Evolutionary conservation across 2,329 filamentous ascomycete species (phyloP).

Genomic region (Phyllosticta citriasiana): DNA sequence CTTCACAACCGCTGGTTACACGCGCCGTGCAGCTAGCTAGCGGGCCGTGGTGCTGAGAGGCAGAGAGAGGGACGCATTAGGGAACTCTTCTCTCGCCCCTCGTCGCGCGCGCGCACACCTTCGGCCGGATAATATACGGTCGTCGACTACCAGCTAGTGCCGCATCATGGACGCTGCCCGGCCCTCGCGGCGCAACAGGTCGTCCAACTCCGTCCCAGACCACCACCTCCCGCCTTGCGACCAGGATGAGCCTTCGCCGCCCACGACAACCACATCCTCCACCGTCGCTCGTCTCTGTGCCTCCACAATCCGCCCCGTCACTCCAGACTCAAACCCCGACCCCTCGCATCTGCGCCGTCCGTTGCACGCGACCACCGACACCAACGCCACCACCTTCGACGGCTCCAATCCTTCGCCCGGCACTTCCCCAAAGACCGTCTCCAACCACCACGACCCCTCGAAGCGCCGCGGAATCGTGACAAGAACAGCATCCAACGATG

Average conservation of each 20-base stretch:
- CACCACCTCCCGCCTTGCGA: conserved; percentile 2
- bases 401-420: conserved; percentile 4
- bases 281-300: conserved; percentile 15
- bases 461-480: conserved; percentile 15
- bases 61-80: neutral
- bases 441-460: conserved; percentile 1
- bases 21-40: conserved; percentile 3
- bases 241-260: conserved; percentile 1
- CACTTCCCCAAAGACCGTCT: conserved; percentile 7
- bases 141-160: neutral
- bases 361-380: conserved; percentile 19
- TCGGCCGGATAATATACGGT: neutral
- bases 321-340: conserved; percentile 44
- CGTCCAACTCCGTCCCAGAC: conserved; percentile 4
- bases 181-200: conserved; percentile 9
- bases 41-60: neutral
- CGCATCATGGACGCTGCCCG: conserved; percentile 10
- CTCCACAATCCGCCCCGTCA: conserved; percentile 53
- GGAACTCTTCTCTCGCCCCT: neutral
- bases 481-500: conserved; percentile 24
- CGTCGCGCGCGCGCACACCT: neutral
- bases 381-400: conserved; percentile 15
- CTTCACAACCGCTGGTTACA: conserved; percentile 9
- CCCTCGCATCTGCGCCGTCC: conserved; percentile 14
- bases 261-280: conserved; percentile 5